Evolutionary conservation across 495 filamentous ascomycete genomes (phyloP).

Genomic region (Amorphotheca resinae): DNA sequence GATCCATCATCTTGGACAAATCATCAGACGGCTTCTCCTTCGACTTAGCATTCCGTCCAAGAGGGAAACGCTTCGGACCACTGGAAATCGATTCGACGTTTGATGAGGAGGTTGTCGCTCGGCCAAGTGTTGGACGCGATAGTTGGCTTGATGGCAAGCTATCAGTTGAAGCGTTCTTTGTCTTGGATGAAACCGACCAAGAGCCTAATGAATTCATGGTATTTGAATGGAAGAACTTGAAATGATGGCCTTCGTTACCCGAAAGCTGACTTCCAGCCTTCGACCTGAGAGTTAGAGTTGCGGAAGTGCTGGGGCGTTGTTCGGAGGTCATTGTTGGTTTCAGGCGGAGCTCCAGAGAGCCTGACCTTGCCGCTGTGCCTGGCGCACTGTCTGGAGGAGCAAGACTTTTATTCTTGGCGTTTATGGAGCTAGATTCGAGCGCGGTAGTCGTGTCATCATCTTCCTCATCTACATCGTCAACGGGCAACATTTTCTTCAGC

Average conservation of each 20-base stretch:
- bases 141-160: conserved; percentile 41
- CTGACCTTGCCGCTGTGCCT: conserved; percentile 31
- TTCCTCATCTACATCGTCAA: conserved; percentile 42
- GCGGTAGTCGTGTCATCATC: conserved; percentile 20
- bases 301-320: conserved; percentile 29
- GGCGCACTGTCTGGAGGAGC: no score
- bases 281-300: conserved; percentile 26
- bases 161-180: conserved; percentile 57
- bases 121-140: conserved; percentile 34
- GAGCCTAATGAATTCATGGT: conserved; percentile 15
- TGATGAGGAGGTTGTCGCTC: conserved; percentile 33
- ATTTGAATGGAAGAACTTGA: conserved; percentile 40
- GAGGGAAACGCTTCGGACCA: conserved; percentile 44
- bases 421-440: no score
- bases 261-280: conserved; percentile 38
- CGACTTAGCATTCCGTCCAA: conserved; percentile 35
- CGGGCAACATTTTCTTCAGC: conserved; percentile 53
- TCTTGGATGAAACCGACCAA: conserved; percentile 25
- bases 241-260: conserved; percentile 30
- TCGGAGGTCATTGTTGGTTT: conserved; percentile 63
- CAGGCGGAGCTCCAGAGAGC: conserved; percentile 64
- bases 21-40: conserved; percentile 61
- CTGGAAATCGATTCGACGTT: conserved; percentile 28
- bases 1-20: conserved; percentile 92
- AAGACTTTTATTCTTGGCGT: conserved; percentile 6